Evolutionary conservation across 2,329 filamentous ascomycete species (phyloP).

Genomic region (Pseudogymnoascus sp.): DNA sequence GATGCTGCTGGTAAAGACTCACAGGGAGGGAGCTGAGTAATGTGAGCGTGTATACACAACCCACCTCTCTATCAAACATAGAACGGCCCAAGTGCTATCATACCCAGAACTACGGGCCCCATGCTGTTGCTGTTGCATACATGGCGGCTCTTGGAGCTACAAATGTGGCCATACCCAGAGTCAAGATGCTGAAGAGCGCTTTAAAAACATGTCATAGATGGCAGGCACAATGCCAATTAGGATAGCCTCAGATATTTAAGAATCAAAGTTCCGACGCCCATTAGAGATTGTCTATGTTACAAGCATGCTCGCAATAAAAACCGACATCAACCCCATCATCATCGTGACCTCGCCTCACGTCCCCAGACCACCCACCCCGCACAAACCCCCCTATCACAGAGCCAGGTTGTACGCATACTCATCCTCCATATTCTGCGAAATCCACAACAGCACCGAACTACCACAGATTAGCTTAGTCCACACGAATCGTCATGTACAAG

Average conservation of each 20-base stretch:
- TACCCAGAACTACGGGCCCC: not conserved
- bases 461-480: not conserved
- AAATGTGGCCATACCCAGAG: not conserved
- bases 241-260: constrained; percentile 12
- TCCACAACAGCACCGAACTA: constrained; percentile 58
- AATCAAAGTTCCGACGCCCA: constrained; percentile 10
- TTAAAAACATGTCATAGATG: not conserved
- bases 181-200: not conserved
- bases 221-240: constrained; percentile 9
- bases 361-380: not conserved
- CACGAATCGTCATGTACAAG: not conserved
- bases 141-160: not conserved
- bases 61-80: not conserved
- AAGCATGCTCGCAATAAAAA: constrained; percentile 10
- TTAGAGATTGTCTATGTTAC: constrained; percentile 9
- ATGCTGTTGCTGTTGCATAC: not conserved
- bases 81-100: not conserved
- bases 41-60: not conserved
- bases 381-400: constrained; percentile 34
- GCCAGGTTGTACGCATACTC: constrained; percentile 63
- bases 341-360: not conserved
- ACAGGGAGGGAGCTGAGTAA: not conserved
- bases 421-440: constrained; percentile 67
- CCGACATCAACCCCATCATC: constrained; percentile 12
- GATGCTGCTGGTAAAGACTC: not conserved